phyloP scores from a whole-genome alignment of 257 asterid genomes.

The Salvia splendens region DNA sequence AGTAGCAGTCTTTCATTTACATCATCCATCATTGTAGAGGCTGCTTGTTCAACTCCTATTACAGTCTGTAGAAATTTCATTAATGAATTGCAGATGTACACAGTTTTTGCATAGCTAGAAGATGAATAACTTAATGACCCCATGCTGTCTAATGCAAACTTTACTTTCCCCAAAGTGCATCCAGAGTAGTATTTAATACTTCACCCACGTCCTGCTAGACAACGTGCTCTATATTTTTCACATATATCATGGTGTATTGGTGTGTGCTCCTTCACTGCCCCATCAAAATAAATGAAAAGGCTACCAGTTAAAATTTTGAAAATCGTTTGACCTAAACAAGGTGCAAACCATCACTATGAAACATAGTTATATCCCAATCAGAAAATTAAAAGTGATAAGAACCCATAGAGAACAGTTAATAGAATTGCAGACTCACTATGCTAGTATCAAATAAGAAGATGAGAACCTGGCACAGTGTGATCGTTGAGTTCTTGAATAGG shows the following conservation, averaged over 20 bases:
- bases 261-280: constrained; percentile 13
- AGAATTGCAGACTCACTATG: constrained; percentile 19
- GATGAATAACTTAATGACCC: not conserved
- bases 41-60: constrained; percentile 78
- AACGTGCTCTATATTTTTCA: constrained; percentile 7
- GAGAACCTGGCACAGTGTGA: constrained; percentile 79
- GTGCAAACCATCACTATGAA: not conserved
- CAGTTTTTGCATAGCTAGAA: too few species aligned
- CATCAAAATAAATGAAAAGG: constrained; percentile 13
- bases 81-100: too few species aligned
- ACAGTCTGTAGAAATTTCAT: constrained; percentile 57
- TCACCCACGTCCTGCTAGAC: constrained; percentile 2
- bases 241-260: not conserved
- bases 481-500: constrained; percentile 80
- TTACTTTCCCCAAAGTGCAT: constrained; percentile 9
- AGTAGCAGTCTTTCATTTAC: constrained; percentile 71
- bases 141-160: constrained; percentile 14
- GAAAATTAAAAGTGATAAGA: not conserved
- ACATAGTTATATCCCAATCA: not conserved
- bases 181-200: constrained; percentile 5
- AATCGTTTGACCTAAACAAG: not conserved
- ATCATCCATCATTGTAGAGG: constrained; percentile 53
- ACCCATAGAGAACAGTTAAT: not conserved
- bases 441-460: constrained; percentile 6
- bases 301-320: not conserved